These are phyloP conservation scores for Colletotrichum kahawae DNA, from an alignment of 2,329 filamentous ascomycete species.

Conservation along the genomic window DNA sequence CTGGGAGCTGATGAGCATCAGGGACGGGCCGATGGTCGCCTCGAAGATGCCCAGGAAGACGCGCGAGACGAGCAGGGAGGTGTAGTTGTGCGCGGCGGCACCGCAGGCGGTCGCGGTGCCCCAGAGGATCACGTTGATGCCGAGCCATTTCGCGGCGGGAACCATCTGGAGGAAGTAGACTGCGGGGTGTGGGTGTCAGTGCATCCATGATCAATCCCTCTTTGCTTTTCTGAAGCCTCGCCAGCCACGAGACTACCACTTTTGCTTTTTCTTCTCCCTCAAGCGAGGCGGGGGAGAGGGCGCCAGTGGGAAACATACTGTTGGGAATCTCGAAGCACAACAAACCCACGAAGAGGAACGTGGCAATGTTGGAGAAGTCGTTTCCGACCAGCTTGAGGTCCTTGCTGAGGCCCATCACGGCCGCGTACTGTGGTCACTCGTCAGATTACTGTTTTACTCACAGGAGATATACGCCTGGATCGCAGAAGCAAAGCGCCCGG, in stretches of 20 bases:
- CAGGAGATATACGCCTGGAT: background rate
- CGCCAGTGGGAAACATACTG: conserved; percentile 41
- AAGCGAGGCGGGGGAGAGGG: conserved; percentile 8
- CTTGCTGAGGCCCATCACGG: conserved; percentile 66
- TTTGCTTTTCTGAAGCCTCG: background rate
- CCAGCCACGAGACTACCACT: background rate
- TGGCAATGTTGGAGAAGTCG: conserved; percentile 67
- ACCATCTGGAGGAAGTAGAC: conserved; percentile 64
- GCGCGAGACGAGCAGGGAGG: conserved; percentile 57
- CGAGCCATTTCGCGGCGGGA: conserved; percentile 66
- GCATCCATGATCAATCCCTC: background rate
- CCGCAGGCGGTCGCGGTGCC: conserved; percentile 60
- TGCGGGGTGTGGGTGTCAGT: conserved; percentile 25
- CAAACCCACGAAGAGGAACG: conserved; percentile 67
- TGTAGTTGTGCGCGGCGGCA: conserved; percentile 58
- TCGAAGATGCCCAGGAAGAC: conserved; percentile 67
- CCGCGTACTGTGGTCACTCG: conserved; percentile 57
- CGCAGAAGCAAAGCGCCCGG: background rate
- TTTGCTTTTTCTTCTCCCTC: background rate
- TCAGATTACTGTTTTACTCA: background rate
- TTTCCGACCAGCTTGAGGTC: conserved; percentile 62
- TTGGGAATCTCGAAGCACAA: conserved; percentile 65
- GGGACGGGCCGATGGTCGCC: conserved; percentile 62
- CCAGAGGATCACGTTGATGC: conserved; percentile 63
- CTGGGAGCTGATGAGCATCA: conserved; percentile 65